Evolutionary conservation across 179 eudicot species (phyloP).

Genomic region (Corrigiola litoralis): DNA sequence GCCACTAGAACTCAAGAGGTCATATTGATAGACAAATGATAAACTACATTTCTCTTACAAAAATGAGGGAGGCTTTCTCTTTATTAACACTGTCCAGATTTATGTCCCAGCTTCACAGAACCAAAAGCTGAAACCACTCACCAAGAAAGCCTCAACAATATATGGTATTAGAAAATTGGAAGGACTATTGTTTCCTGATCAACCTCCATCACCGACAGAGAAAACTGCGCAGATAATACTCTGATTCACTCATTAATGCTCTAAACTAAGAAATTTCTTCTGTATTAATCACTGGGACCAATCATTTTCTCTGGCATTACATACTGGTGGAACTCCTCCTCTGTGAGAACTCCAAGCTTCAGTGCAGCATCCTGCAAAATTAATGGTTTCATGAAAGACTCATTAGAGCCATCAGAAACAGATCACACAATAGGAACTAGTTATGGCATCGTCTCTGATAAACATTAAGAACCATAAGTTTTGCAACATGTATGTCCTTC

Average conservation of each 20-base stretch:
- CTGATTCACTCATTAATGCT: neutral
- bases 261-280: neutral
- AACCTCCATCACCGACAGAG: neutral
- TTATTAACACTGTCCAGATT: slow-evolving; percentile 14
- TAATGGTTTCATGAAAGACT: neutral
- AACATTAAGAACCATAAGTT: too few species aligned
- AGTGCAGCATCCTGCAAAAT: slow-evolving; percentile 80
- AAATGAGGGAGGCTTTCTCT: slow-evolving; percentile 24
- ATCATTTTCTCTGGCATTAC: slow-evolving; percentile 96
- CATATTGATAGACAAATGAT: neutral
- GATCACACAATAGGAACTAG: too few species aligned
- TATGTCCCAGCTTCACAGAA: neutral
- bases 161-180: neutral
- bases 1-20: too few species aligned
- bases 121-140: neutral
- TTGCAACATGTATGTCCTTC: too few species aligned
- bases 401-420: too few species aligned
- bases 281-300: slow-evolving; percentile 62
- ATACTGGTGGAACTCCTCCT: slow-evolving; percentile 75
- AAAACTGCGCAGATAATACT: neutral
- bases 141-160: slow-evolving; percentile 26
- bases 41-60: slow-evolving; percentile 22
- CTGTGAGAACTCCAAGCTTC: slow-evolving; percentile 68
- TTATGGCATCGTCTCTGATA: too few species aligned
- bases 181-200: slow-evolving; percentile 22